These are phyloP conservation scores for Acer campestre DNA, from an alignment of 345 rosid genomes.

Conservation along the genomic window DNA sequence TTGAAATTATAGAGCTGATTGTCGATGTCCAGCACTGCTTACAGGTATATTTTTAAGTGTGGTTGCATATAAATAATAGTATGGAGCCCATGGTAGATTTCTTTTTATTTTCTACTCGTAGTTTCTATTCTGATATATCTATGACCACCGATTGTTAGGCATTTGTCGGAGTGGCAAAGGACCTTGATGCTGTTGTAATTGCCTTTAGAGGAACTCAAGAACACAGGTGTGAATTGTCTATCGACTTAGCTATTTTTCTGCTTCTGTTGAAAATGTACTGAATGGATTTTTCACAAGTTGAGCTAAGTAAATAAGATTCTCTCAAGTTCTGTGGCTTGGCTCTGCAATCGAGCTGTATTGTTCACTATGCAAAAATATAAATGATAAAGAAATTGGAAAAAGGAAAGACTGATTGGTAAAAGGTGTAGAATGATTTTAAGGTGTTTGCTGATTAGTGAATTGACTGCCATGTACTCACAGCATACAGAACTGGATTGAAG, in stretches of 20 bases:
- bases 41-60: slow-evolving; percentile 48
- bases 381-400: neutral
- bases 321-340: neutral
- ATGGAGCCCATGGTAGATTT: slow-evolving; percentile 2
- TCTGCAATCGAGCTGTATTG: neutral
- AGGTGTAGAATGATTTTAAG: neutral
- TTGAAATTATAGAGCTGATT: slow-evolving; percentile 75
- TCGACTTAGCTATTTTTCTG: neutral
- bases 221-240: slow-evolving; percentile 40
- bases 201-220: slow-evolving; percentile 83
- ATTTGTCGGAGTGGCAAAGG: slow-evolving; percentile 69
- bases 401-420: neutral
- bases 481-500: slow-evolving; percentile 94
- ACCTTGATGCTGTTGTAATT: slow-evolving; percentile 63
- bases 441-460: neutral
- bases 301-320: neutral
- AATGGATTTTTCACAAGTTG: neutral
- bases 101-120: neutral
- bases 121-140: slow-evolving; percentile 11
- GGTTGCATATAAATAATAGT: slow-evolving; percentile 6
- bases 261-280: slow-evolving; percentile 11
- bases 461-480: slow-evolving; percentile 35
- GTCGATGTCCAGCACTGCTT: slow-evolving; percentile 83
- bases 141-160: slow-evolving; percentile 44
- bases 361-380: neutral